These are phyloP conservation scores for Blepharisma undulans DNA, from an alignment of 169 alveolate genomes.

Conservation along the genomic window DNA sequence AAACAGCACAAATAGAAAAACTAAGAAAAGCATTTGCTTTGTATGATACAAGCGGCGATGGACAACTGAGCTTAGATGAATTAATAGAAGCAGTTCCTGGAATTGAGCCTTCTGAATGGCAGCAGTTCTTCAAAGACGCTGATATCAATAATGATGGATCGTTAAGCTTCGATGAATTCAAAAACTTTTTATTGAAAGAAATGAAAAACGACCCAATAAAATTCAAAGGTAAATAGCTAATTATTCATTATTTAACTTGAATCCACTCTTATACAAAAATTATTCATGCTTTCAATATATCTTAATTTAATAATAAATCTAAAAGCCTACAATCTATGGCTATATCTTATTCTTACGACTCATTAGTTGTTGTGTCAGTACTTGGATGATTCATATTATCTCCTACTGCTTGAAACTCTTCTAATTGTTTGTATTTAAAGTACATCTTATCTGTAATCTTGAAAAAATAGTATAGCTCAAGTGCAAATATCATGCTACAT, in stretches of 20 bases:
- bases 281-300: too few species aligned
- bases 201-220: not conserved
- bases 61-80: not conserved
- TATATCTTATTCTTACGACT: not conserved
- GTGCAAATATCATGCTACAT: not conserved
- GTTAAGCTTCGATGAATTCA: constrained; percentile 1
- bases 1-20: not conserved
- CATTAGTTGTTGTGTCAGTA: not conserved
- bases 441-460: not conserved
- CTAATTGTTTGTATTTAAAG: not conserved
- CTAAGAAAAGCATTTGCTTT: not conserved
- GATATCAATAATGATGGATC: constrained; percentile 5
- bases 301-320: not conserved
- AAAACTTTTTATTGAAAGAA: not conserved
- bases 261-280: too few species aligned
- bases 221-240: not conserved
- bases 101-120: constrained; percentile 23
- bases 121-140: constrained; percentile 5
- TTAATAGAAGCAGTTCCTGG: constrained; percentile 16
- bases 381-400: not conserved
- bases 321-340: not conserved
- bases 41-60: not conserved
- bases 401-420: not conserved
- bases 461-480: not conserved
- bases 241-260: too few species aligned